Evolutionary conservation across 2,329 filamentous ascomycete genomes (phyloP).

Genomic region (Basipetospora chlamydospora): DNA sequence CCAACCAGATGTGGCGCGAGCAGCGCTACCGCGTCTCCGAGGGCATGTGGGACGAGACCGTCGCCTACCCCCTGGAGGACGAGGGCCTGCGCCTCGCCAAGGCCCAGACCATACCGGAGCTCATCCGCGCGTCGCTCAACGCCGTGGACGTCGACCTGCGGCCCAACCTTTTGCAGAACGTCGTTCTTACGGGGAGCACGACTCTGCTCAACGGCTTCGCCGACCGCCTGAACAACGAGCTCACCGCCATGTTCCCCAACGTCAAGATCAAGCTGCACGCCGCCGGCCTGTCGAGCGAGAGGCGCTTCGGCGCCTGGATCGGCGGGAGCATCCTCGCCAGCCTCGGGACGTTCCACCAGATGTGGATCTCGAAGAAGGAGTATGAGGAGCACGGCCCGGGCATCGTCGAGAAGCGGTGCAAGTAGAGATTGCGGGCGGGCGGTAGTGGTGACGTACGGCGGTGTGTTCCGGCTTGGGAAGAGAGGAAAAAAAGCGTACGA

Average conservation of each 20-base stretch:
- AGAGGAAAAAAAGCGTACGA: background rate
- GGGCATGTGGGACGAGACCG: slow-evolving; percentile 78
- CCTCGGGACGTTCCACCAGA: slow-evolving; percentile 94
- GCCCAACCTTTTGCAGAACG: slow-evolving; percentile 68
- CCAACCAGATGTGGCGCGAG: slow-evolving; percentile 84
- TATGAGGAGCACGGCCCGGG: slow-evolving; percentile 87
- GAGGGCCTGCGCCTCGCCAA: slow-evolving; percentile 33
- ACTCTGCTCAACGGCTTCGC: slow-evolving; percentile 84
- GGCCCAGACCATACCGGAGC: slow-evolving; percentile 66
- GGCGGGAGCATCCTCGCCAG: slow-evolving; percentile 92
- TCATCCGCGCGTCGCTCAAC: slow-evolving; percentile 64
- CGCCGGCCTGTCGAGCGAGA: slow-evolving; percentile 70
- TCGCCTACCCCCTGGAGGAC: slow-evolving; percentile 36
- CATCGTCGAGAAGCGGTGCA: slow-evolving; percentile 94
- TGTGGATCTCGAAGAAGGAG: slow-evolving; percentile 97
- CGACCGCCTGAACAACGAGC: slow-evolving; percentile 75
- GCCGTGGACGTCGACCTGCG: slow-evolving; percentile 82
- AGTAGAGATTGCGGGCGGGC: slow-evolving; percentile 43
- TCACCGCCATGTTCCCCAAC: slow-evolving; percentile 68
- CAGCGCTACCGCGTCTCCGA: slow-evolving; percentile 80
- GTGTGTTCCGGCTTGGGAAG: background rate
- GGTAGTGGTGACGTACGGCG: no score
- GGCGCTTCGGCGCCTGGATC: slow-evolving; percentile 89
- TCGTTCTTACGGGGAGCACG: slow-evolving; percentile 83
- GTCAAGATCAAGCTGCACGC: slow-evolving; percentile 80